Percentiles rank a stretch among this genome's conserved stretches.
Conservation (phyloP, 1,284 basidiomycete genomes). For the Malassezia dermatis region DNA sequence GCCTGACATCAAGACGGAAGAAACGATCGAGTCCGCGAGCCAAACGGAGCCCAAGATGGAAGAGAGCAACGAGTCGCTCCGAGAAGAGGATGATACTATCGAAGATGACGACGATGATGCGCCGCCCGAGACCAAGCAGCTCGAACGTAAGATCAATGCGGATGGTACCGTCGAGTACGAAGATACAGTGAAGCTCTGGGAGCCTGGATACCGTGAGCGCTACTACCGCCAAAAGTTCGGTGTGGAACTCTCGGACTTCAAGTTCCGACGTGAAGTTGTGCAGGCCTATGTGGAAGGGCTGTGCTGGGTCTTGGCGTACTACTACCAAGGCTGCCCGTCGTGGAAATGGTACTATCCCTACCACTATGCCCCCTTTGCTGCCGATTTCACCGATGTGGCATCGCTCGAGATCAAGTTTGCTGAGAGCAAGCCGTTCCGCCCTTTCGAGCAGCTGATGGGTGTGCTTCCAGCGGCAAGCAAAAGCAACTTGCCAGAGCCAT, state of each 20-base stretch:
- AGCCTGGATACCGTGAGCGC: conserved; percentile 65
- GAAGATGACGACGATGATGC: conserved; percentile 52
- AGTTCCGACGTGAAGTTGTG: conserved; percentile 68
- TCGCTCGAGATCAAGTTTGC: conserved; percentile 70
- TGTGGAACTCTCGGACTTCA: conserved; percentile 60
- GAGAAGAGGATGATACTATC: conserved; percentile 50
- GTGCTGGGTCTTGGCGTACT: conserved; percentile 92
- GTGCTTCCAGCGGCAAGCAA: conserved; percentile 90
- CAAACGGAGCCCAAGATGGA: not conserved
- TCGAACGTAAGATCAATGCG: conserved; percentile 37
- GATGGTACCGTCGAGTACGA: conserved; percentile 65
- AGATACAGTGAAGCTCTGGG: conserved; percentile 74
- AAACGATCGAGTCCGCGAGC: conserved; percentile 11
- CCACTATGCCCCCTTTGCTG: conserved; percentile 95
- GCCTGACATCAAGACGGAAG: conserved; percentile 51
- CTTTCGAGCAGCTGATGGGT: conserved; percentile 94
- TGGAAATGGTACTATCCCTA: conserved; percentile 99
- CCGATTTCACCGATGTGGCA: conserved; percentile 69
- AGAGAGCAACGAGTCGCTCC: conserved; percentile 34
- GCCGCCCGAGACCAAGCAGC: not conserved
- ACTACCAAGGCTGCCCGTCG: conserved; percentile 88
- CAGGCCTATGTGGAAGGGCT: conserved; percentile 83
- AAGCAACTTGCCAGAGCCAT: conserved; percentile 71
- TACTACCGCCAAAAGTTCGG: conserved; percentile 94
- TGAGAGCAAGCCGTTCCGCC: conserved; percentile 78